Conservation (phyloP, 2,329 filamentous ascomycete genomes). For the Apiospora sp. region DNA sequence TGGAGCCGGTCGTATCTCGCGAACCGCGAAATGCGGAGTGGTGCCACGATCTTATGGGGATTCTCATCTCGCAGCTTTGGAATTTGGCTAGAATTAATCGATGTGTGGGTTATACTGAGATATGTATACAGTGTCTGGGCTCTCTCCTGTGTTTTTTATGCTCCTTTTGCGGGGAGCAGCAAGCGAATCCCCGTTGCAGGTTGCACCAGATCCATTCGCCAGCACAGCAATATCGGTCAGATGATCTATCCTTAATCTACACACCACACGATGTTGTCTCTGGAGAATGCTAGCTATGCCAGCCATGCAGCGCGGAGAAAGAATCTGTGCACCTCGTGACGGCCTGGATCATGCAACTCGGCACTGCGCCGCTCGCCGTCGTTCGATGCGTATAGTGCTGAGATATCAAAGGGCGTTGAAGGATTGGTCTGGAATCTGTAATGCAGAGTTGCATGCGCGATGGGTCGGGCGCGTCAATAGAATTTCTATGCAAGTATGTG, state of each 20-base stretch:
- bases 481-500: background rate
- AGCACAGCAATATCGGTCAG: conserved; percentile 12
- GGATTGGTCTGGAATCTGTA: background rate
- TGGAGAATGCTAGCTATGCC: background rate
- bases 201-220: conserved; percentile 3
- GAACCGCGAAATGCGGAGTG: conserved; percentile 17
- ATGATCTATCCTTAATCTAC: conserved; percentile 18
- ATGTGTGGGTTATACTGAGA: background rate
- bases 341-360: background rate
- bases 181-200: background rate
- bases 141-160: background rate
- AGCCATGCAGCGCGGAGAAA: background rate
- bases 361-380: background rate
- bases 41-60: conserved; percentile 11
- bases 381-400: background rate
- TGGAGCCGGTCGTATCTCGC: conserved; percentile 7
- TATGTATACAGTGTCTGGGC: conserved; percentile 5
- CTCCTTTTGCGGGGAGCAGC: conserved; percentile 12
- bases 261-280: background rate
- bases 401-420: background rate
- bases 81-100: conserved; percentile 4
- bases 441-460: background rate
- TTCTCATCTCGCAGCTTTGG: conserved; percentile 16
- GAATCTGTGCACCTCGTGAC: conserved; percentile 20
- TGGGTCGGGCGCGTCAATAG: background rate